These are phyloP conservation scores for Rhododendron mucronatum DNA, from an alignment of 148 eudicot species.

Conservation along the genomic window DNA sequence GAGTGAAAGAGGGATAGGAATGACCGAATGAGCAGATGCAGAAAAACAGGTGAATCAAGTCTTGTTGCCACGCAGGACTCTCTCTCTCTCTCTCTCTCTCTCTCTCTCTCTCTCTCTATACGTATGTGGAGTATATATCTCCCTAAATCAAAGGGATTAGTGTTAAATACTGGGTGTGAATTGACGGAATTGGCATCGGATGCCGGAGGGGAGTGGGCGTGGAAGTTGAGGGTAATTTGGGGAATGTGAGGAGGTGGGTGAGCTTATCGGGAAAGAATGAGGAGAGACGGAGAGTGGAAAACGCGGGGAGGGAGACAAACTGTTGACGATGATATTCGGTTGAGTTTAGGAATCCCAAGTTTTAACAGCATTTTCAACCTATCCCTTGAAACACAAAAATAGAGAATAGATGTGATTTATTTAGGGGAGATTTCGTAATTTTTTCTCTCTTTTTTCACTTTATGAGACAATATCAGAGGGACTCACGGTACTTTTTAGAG, in stretches of 20 bases:
- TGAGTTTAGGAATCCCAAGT: background rate
- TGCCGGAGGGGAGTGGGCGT: background rate
- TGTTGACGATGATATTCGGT: background rate
- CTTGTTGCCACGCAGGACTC: background rate
- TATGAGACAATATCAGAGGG: too few species aligned
- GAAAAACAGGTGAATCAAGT: background rate
- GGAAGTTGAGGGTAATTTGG: background rate
- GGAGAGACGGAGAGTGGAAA: background rate
- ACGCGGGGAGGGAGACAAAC: constrained; percentile 7
- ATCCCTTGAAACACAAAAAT: too few species aligned
- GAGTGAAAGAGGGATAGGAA: background rate
- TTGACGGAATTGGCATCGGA: background rate
- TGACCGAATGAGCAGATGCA: background rate
- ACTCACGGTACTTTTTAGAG: too few species aligned
- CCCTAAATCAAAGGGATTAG: background rate
- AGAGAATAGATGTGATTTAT: too few species aligned
- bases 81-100: background rate
- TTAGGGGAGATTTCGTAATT: too few species aligned
- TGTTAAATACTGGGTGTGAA: background rate
- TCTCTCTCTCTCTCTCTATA: background rate
- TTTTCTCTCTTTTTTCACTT: too few species aligned
- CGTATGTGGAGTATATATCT: too few species aligned
- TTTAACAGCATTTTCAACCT: background rate
- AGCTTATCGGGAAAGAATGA: background rate
- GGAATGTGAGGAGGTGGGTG: background rate